Base-by-base conservation (phyloP, 2,329 filamentous ascomycete species). In the Ascochyta koolunga region DNA sequence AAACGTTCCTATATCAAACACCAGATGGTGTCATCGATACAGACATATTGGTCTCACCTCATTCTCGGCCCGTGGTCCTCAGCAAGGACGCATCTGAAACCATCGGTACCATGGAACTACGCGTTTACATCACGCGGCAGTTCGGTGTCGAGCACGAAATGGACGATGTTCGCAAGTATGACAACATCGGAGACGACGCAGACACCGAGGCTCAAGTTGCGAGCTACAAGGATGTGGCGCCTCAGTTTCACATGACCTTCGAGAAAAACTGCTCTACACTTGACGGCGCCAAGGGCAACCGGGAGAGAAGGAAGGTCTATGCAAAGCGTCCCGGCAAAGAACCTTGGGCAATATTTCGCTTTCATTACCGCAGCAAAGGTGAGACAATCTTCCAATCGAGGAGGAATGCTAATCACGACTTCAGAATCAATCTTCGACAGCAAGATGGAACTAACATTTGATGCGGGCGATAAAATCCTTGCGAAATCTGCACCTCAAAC, bases 11-110 rank as follows among this genome's bases (percentile, higher is more conserved):
- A 0, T 62, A 49, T 51, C 54, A 61, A 33, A 60, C 42, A 4
- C 11, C 60, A 0, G 38, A 63, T 5, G 57, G 51, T 0, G 48
- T 96, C 58, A 96, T 98, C 62, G 95, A 95, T 57, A 98, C 95
- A 0, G 91, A 89, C 5, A 85, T 99, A 66, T 95, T 96, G 72
- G 93, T 98, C 2, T 90, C 90, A 1, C 92, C 93, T 25, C 91
- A 97, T 2, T 89, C 89, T 25, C 40, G 36, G 6, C 13, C 54
- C 1, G 21, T 11, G 0, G 31, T 46, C 5, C 49, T 50, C 2
- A 53, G 59, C 42, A 50, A 50, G 6, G 51, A 64, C 4, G 47
- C 13, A 0, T 27, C 16, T 1, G 64, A 68, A 37, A 66, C 53
- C 0, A 56, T 74, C 7, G 72, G 72, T 2, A 70, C 64, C 0